phyloP scores from a whole-genome alignment of 805 yeast species.

The Phaffomyces opuntiae region DNA sequence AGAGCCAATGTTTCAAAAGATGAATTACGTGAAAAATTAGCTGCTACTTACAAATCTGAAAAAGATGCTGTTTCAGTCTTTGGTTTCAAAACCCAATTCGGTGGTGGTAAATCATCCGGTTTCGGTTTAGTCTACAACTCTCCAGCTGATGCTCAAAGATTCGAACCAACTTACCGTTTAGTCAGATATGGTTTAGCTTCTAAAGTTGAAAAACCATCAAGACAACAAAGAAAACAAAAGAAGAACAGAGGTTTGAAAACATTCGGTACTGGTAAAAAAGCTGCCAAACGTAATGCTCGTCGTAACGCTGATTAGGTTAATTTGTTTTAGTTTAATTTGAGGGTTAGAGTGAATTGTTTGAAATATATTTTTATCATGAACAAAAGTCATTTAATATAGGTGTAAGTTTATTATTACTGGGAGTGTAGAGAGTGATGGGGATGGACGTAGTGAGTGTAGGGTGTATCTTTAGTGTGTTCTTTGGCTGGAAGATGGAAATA shows the following conservation, averaged over 20 bases:
- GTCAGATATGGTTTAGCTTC: constrained; percentile 97
- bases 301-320: constrained; percentile 70
- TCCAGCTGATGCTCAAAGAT: constrained; percentile 94
- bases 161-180: constrained; percentile 99
- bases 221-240: constrained; percentile 99
- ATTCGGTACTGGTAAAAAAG: constrained; percentile 96
- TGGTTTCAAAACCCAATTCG: constrained; percentile 99
- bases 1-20: constrained; percentile 98
- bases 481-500: too few relatives aligned
- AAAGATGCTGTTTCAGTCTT: constrained; percentile 94
- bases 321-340: too few relatives aligned
- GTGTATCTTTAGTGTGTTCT: too few relatives aligned
- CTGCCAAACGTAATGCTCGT: constrained; percentile 87
- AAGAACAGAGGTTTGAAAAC: constrained; percentile 99
- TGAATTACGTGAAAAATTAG: constrained; percentile 93
- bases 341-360: too few relatives aligned
- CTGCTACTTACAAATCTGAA: constrained; percentile 84
- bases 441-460: too few relatives aligned
- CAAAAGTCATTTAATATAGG: constrained; percentile 1
- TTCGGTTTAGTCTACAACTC: constrained; percentile 99
- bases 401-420: background rate
- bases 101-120: constrained; percentile 99
- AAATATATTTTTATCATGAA: too few relatives aligned
- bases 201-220: constrained; percentile 94
- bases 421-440: too few relatives aligned